Evolutionary conservation across 768 basidiomycete species (phyloP), one percentile per base, ranked within the genome.

Genomic region (Mycena amicta): DNA sequence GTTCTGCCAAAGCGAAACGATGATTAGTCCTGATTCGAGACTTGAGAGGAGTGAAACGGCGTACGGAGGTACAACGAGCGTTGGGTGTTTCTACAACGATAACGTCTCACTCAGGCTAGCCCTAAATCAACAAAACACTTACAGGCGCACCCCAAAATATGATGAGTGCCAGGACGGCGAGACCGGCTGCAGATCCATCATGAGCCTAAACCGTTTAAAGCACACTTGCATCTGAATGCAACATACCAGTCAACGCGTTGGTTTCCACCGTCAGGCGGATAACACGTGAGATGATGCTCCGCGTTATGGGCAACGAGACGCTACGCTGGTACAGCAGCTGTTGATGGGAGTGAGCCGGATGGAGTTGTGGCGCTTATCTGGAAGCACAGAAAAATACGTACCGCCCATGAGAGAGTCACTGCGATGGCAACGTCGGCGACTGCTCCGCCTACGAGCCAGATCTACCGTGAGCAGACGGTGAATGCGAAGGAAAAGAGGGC

Each of bases 251-350:
- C 3, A 62, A 50, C 6, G 57, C 33, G 30, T 62, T 62, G 29
- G 64, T 65, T 41, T 65, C 64, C 29, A 63, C 61, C 26, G 62
- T 63, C 31, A 59, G 29, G 25, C 57, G 61, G 20, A 59, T 51
- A 23, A 63, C 25, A 26, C 61, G 55, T 16, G 56, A 54, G 23
- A 65, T 41, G 40, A 60, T 46, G 45, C 52, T 40, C 29, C 45
- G 23, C 15, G 58, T 31, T 31, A 28, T 23, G 27, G 51, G 49
- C 3, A 31, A 52, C 29, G 50, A 26, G 11, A 13, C 33, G 27
- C 27, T 54, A 31, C 51, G 30, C 11, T 27, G n/a, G 52, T 41
- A 30, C 31, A 62, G 28, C n/a, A 58, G 46, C 61, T 59, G 54
- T 45, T 45, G 8, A 45, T 15, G 28, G 28, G 40, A 3, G n/a